Evolutionary conservation across 2,329 filamentous ascomycete genomes (phyloP).

Genomic region (Rachicladosporium sp.): DNA sequence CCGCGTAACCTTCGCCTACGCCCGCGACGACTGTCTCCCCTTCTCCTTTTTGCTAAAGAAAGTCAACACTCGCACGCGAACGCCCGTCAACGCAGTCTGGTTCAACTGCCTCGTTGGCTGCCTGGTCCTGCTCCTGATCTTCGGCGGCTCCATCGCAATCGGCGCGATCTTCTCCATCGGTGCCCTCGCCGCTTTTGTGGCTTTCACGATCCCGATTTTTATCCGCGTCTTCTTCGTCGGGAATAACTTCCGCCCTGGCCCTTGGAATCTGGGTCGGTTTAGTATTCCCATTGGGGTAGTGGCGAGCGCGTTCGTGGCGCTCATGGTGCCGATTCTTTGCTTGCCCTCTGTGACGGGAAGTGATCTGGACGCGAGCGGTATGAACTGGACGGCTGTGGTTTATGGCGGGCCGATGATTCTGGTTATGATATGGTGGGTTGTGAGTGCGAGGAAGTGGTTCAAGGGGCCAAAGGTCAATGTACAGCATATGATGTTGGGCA

Average conservation of each 20-base stretch:
- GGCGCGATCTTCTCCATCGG: constrained; percentile 60
- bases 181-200: constrained; percentile 54
- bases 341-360: constrained; percentile 46
- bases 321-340: constrained; percentile 59
- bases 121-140: constrained; percentile 50
- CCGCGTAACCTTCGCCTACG: constrained; percentile 57
- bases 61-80: constrained; percentile 48
- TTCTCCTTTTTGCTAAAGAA: constrained; percentile 38
- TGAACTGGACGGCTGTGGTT: constrained; percentile 60
- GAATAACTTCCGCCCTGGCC: constrained; percentile 51
- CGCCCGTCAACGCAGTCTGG: constrained; percentile 60
- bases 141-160: constrained; percentile 50
- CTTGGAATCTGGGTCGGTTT: constrained; percentile 54
- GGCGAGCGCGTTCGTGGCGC: constrained; percentile 46
- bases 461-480: constrained; percentile 58
- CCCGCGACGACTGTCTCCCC: constrained; percentile 58
- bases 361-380: constrained; percentile 39
- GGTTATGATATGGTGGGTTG: constrained; percentile 47
- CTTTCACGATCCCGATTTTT: constrained; percentile 47
- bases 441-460: constrained; percentile 56
- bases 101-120: constrained; percentile 51
- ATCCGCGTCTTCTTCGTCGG: constrained; percentile 49
- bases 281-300: constrained; percentile 45
- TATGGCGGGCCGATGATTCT: constrained; percentile 51
- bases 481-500: constrained; percentile 32